phyloP scores from a whole-genome alignment of 257 asterid species.

The Salvia hispanica region DNA sequence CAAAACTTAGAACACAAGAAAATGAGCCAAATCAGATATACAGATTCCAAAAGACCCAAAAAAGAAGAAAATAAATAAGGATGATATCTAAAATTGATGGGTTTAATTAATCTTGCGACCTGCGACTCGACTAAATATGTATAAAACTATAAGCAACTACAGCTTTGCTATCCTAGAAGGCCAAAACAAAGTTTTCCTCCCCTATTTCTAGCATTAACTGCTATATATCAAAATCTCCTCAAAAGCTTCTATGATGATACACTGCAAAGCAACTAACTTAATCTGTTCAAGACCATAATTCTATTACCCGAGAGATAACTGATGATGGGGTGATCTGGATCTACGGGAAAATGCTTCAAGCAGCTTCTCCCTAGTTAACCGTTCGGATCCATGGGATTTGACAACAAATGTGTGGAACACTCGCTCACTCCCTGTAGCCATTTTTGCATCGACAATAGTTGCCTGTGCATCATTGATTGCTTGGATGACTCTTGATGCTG shows the following conservation, averaged over 20 bases:
- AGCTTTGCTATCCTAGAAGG: constrained; percentile 38
- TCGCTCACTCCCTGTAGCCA: constrained; percentile 56
- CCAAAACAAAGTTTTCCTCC: constrained; percentile 26
- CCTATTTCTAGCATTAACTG: constrained; percentile 45
- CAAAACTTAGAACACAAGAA: neutral
- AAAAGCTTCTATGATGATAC: constrained; percentile 26
- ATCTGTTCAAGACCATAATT: constrained; percentile 5
- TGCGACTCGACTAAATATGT: constrained; percentile 34
- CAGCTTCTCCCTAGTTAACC: constrained; percentile 74
- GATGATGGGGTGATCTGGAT: constrained; percentile 38
- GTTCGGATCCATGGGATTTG: constrained; percentile 63
- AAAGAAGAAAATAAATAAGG: neutral
- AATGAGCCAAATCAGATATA: constrained; percentile 4
- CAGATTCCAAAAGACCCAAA: neutral
- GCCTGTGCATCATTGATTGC: constrained; percentile 63
- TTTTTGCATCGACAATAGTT: constrained; percentile 56
- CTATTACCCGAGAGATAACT: constrained; percentile 33
- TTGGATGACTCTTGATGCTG: constrained; percentile 60
- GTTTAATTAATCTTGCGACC: constrained; percentile 31
- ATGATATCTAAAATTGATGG: neutral
- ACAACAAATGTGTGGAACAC: constrained; percentile 79
- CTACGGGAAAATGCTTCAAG: constrained; percentile 49
- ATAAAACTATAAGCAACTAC: constrained; percentile 41
- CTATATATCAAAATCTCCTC: constrained; percentile 45
- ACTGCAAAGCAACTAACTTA: constrained; percentile 28